A percentile compares a stretch with the other conserved stretches of the same genome.
These are phyloP conservation scores for Anisodus tanguticus DNA, from an alignment of 257 asterid species.

Conservation along the genomic window DNA sequence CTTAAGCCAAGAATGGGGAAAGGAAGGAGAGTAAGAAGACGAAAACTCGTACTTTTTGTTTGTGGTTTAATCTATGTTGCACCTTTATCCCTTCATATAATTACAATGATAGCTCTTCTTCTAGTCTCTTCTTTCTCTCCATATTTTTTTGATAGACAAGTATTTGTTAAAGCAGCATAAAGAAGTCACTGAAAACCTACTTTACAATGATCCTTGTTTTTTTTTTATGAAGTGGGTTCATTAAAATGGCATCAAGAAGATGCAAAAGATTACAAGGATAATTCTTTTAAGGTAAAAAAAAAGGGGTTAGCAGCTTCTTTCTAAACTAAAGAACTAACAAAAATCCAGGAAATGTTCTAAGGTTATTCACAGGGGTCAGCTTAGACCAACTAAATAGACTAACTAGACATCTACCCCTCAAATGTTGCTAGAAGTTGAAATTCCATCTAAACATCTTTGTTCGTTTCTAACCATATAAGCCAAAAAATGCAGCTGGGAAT, in stretches of 20 bases:
- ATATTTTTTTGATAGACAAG: neutral
- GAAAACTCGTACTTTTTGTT: neutral
- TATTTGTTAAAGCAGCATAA: neutral
- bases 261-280: neutral
- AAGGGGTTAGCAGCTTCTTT: neutral
- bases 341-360: neutral
- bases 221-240: neutral
- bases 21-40: neutral
- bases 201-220: neutral
- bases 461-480: too few relatives aligned
- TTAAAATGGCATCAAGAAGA: constrained; percentile 6
- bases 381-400: neutral
- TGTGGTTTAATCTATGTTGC: neutral
- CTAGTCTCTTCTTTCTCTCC: constrained; percentile 1
- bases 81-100: neutral
- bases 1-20: constrained; percentile 8
- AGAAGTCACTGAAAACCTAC: neutral
- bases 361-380: neutral
- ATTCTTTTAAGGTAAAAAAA: neutral
- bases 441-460: too few relatives aligned
- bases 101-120: neutral
- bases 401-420: neutral
- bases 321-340: neutral
- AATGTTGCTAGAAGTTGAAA: neutral
- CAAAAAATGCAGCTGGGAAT: too few relatives aligned